Evolutionary conservation across 306 rosid species (phyloP).

Genomic region (Begonia loranthoides): DNA sequence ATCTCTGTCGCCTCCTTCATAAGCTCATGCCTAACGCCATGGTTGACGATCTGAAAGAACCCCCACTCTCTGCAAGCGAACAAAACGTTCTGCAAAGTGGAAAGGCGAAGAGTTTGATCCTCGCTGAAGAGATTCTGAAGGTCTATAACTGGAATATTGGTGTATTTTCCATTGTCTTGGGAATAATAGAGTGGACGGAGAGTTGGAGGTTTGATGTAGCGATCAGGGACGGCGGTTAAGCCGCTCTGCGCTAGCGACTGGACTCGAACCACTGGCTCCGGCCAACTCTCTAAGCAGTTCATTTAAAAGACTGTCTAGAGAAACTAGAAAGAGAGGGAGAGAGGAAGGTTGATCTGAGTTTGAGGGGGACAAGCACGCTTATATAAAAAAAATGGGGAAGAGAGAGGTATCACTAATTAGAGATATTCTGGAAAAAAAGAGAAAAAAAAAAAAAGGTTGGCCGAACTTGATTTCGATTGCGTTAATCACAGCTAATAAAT

Average conservation of each 20-base stretch:
- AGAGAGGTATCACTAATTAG: no score
- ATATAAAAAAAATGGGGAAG: no score
- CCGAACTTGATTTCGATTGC: no score
- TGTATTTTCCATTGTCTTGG: neutral
- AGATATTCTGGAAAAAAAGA: no score
- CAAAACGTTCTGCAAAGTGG: slow-evolving; percentile 8
- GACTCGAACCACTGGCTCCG: slow-evolving; percentile 74
- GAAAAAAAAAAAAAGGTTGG: no score
- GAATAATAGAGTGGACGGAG: slow-evolving; percentile 18
- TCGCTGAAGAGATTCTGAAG: slow-evolving; percentile 16
- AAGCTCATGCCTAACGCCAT: slow-evolving; percentile 56
- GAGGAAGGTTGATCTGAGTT: no score
- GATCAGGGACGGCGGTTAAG: slow-evolving; percentile 37
- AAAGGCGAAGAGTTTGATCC: slow-evolving; percentile 5
- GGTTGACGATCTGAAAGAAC: slow-evolving; percentile 73
- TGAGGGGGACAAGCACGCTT: no score
- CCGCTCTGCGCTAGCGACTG: slow-evolving; percentile 78
- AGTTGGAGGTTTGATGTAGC: slow-evolving; percentile 52
- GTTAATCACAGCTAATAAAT: no score
- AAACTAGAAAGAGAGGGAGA: no score
- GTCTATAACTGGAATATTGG: slow-evolving; percentile 49
- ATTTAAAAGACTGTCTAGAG: neutral
- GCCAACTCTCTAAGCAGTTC: slow-evolving; percentile 64
- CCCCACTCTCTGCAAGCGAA: slow-evolving; percentile 74
- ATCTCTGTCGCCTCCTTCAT: slow-evolving; percentile 36